A percentile compares a stretch with the other conserved stretches of the same genome.
Evolutionary conservation across 2,329 filamentous ascomycete species (phyloP).

Genomic region (Ampelomyces quisqualis): DNA sequence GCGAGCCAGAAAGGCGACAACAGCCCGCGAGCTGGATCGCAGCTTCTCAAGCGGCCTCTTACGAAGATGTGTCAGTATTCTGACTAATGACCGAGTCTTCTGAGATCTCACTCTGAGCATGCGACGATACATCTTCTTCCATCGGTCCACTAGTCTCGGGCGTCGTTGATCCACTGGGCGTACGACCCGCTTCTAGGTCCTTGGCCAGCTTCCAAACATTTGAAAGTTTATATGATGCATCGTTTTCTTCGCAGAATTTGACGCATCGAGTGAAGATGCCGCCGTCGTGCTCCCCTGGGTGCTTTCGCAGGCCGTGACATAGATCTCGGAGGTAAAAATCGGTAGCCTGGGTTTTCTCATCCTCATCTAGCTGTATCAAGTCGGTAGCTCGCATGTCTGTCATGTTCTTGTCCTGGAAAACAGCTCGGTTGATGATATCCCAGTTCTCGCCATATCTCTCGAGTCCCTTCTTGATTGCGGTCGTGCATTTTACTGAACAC

Average conservation of each 20-base stretch:
- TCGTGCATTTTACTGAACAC: slow-evolving; percentile 31
- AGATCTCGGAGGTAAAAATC: slow-evolving; percentile 24
- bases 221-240: slow-evolving; percentile 12
- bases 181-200: slow-evolving; percentile 9
- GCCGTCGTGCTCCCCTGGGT: slow-evolving; percentile 14
- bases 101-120: background rate
- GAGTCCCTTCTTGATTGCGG: slow-evolving; percentile 22
- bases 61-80: no score
- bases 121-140: no score
- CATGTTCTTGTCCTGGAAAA: slow-evolving; percentile 12
- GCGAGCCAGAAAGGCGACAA: no score
- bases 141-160: no score
- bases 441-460: slow-evolving; percentile 18
- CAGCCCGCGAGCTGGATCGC: no score
- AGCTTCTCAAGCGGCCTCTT: background rate
- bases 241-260: slow-evolving; percentile 21
- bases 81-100: no score
- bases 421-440: slow-evolving; percentile 5
- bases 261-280: slow-evolving; percentile 36
- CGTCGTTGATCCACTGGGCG: no score
- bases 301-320: slow-evolving; percentile 15
- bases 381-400: no score
- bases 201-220: slow-evolving; percentile 17
- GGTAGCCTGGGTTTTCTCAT: slow-evolving; percentile 1
- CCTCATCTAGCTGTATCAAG: slow-evolving; percentile 9